Base-by-base conservation (phyloP, 352 stramenopile genomes). In the Pythium dissimile region DNA sequence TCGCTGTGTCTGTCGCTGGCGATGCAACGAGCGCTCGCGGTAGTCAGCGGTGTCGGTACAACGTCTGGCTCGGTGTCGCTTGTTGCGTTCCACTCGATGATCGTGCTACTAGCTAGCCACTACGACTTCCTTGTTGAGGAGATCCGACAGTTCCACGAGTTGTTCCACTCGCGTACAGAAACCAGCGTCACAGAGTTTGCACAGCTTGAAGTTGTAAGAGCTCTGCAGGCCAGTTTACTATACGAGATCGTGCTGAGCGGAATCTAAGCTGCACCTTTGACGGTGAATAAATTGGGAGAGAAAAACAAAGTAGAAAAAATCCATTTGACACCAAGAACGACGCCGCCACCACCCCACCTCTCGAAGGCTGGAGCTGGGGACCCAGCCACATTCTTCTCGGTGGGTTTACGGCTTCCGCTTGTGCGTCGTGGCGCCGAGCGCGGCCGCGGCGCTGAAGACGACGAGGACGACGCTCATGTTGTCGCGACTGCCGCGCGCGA, bases 381-480 rank as follows among this genome's bases (percentile, higher is more conserved):
- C n/a, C n/a, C n/a, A n/a, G n/a, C n/a, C n/a, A n/a, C n/a, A n/a
- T n/a, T n/a, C n/a, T n/a, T n/a, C n/a, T n/a, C n/a, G n/a, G n/a
- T n/a, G n/a, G n/a, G 27, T 43, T 63, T 35, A 71, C 54, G 43
- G 47, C 62, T 60, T 62, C 37, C 47, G 55, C 38, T 54, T 58
- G 73, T 69, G 46, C 42, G 42, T 38, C 18, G n/a, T n/a, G n/a
- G 58, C 34, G 59, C 71, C 35, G 54, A 71, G 43, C 12, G 47
- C 54, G 1, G 45, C 43, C 8, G 45, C 54, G n/a, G 34, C 62
- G 44, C 63, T 67, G 45, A 95, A 93, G 49, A 95, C 74, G 52
- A 95, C 84, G 34, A 95, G 62, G 57, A 95, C 56, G 26, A 78
- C 83, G 52, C 84, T 95, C 86, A 95, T 95, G 56, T 95, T 95